Conservation (phyloP, 805 yeast species). For the Isabelozyma gotoi region DNA sequence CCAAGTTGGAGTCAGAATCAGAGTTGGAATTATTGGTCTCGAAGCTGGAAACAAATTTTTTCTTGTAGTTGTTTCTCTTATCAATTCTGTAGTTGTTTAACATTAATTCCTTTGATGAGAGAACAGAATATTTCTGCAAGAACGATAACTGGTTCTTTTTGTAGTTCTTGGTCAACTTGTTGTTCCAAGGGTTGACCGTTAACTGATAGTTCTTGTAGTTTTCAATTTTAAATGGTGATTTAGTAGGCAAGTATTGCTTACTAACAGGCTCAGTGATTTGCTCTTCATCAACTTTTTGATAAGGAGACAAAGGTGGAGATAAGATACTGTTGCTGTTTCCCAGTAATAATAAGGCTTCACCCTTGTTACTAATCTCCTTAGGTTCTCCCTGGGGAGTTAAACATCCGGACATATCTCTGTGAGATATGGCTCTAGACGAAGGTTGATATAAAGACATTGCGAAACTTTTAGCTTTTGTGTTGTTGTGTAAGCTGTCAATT, state of each 20-base stretch:
- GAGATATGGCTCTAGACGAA: conserved; percentile 24
- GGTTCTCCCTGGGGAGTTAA: conserved; percentile 26
- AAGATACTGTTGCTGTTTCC: conserved; percentile 26
- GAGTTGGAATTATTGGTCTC: conserved; percentile 23
- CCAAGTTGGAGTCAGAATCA: conserved; percentile 32
- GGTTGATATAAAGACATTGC: conserved; percentile 24
- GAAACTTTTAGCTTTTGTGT: neutral
- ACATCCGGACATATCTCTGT: conserved; percentile 27
- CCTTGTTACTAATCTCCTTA: conserved; percentile 5
- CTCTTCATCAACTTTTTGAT: conserved; percentile 18
- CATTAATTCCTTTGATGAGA: conserved; percentile 10
- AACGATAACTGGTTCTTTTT: conserved; percentile 52
- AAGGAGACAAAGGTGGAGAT: conserved; percentile 49
- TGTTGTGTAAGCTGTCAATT: neutral
- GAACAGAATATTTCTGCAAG: conserved; percentile 49
- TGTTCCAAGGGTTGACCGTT: conserved; percentile 52
- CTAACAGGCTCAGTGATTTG: conserved; percentile 1
- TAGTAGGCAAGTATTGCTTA: conserved; percentile 17
- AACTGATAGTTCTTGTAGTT: conserved; percentile 45
- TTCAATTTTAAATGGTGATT: conserved; percentile 48
- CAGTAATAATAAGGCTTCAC: conserved; percentile 4
- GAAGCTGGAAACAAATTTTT: conserved; percentile 16
- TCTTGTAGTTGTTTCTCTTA: conserved; percentile 9
- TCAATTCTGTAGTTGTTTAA: conserved; percentile 6
- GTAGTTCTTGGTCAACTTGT: conserved; percentile 39